These are phyloP conservation scores for peach (Prunus persica) DNA, from an alignment of 306 rosid genomes.

Conservation along the genomic window DNA sequence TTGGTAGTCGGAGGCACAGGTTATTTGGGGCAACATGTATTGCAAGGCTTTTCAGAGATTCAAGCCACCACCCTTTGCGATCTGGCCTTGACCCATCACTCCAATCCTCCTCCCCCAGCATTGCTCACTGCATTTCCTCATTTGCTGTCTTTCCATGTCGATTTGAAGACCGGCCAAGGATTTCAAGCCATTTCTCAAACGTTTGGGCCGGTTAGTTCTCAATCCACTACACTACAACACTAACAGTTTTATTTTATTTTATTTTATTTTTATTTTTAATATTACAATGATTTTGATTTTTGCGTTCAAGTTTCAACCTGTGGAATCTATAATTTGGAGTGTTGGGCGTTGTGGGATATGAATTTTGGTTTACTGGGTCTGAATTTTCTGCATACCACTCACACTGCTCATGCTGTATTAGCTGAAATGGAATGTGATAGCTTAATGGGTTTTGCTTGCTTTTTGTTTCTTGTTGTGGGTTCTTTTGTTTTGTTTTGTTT, in stretches of 20 bases:
- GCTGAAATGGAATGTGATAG: neutral
- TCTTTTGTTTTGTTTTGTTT: neutral
- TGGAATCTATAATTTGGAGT: neutral
- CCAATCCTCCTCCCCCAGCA: constrained; percentile 51
- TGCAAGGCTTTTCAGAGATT: constrained; percentile 44
- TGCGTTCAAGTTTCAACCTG: constrained; percentile 4
- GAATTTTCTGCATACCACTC: neutral
- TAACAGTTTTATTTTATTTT: neutral
- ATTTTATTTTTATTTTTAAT: neutral
- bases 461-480: neutral
- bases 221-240: neutral
- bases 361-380: neutral
- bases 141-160: constrained; percentile 54
- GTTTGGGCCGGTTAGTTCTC: constrained; percentile 67
- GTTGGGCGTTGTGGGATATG: neutral
- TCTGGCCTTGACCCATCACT: constrained; percentile 69
- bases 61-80: constrained; percentile 30
- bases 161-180: constrained; percentile 74
- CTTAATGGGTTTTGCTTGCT: neutral
- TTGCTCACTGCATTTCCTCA: constrained; percentile 49
- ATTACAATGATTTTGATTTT: constrained; percentile 18
- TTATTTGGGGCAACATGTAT: constrained; percentile 87
- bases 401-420: neutral
- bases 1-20: constrained; percentile 91
- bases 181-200: constrained; percentile 56